Evolutionary conservation across 306 rosid genomes (phyloP).

Genomic region (Morella rubra): DNA sequence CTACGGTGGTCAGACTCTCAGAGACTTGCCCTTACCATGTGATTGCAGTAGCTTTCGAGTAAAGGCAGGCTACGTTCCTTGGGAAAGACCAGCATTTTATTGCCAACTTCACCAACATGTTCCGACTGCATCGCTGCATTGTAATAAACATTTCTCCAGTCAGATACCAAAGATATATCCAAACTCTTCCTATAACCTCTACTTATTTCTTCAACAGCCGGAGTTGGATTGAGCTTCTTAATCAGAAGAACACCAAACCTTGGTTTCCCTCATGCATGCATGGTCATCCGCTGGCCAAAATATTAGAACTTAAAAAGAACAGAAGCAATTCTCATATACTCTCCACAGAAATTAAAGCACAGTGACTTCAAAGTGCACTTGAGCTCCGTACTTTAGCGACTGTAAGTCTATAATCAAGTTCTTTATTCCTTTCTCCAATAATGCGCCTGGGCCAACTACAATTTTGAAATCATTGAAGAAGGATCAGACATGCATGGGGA

Average conservation of each 20-base stretch:
- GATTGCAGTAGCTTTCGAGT: conserved; percentile 46
- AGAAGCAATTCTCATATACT: too few relatives aligned
- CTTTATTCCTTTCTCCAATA: too few relatives aligned
- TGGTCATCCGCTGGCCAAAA: neutral
- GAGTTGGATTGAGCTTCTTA: neutral
- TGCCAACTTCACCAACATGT: conserved; percentile 24
- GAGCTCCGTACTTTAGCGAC: too few relatives aligned
- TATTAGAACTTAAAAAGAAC: too few relatives aligned
- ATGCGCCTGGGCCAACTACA: too few relatives aligned
- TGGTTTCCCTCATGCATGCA: neutral
- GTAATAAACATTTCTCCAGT: neutral
- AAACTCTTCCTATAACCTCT: neutral
- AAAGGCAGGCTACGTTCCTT: conserved; percentile 23
- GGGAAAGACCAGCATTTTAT: conserved; percentile 16
- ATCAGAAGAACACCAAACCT: neutral
- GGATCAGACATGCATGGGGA: too few relatives aligned
- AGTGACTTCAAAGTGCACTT: too few relatives aligned
- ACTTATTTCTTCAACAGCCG: neutral
- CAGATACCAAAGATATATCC: neutral
- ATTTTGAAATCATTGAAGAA: too few relatives aligned
- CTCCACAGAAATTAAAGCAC: too few relatives aligned
- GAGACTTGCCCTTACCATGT: conserved; percentile 24
- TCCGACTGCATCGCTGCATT: conserved; percentile 21
- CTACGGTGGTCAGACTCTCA: neutral
- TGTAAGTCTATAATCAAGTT: too few relatives aligned